Evolutionary conservation across 2,329 filamentous ascomycete species (phyloP), one percentile per base, ranked within the genome.

Genomic region (Xylariales sp.): DNA sequence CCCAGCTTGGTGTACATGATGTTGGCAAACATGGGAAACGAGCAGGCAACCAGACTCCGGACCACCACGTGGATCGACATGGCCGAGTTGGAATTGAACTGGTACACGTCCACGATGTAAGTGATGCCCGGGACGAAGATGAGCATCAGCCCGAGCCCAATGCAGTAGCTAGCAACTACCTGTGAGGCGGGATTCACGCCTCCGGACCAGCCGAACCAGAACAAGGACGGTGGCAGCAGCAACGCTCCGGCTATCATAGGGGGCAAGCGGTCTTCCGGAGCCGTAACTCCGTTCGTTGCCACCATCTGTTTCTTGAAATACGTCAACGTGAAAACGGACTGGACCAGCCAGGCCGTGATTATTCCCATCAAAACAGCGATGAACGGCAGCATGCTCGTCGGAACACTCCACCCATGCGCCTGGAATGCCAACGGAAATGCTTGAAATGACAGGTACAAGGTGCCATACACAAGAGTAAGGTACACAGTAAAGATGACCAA

Each of bases 171-270:
- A 14, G 48, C 46, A 15, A 50, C 37, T 5, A 49, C 40, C 33
- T 50, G 43, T 24, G 41, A 34, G 2, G 39, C 36, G 25, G 45
- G 40, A 13, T 47, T 40, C 12, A 40, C 42, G 16, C 46, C 55
- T 10, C 53, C 57, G 0, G 70, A 72, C 70, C 69, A 75, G 1
- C 63, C 68, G 42, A 75, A 75, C 69, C 67, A 71, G 45, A 75
- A 72, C 17, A 76, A 53, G 1, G 69, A 66, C 7, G 61, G 55
- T 2, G 68, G 64, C 1, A 69, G 53, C 4, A 73, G 45, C 2
- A 67, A 40, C 5, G 62, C 53, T 5, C 64, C 69, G 2, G 68
- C 46, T 16, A 75, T 69, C 59, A 72, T 70, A 0, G 67, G 65
- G 5, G 63, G 57, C 2, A 74, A 56, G 2, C 69, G 60, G 23